These are phyloP conservation scores for Globisporangium echinulatum DNA, from an alignment of 352 stramenopile genomes.

Conservation along the genomic window DNA sequence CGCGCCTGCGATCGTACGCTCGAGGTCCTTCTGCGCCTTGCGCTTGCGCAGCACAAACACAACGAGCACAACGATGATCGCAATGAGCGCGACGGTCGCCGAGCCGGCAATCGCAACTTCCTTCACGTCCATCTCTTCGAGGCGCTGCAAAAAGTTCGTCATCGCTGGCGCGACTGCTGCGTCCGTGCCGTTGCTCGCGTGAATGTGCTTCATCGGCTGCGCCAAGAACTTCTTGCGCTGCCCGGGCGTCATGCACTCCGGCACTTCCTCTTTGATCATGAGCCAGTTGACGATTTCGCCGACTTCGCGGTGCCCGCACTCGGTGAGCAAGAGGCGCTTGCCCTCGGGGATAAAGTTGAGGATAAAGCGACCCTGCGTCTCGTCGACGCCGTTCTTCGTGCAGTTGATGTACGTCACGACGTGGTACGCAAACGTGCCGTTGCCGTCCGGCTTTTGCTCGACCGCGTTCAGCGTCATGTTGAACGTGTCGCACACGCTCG, in stretches of 20 bases:
- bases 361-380: constrained; percentile 76
- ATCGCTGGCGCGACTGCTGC: constrained; percentile 31
- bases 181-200: constrained; percentile 57
- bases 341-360: constrained; percentile 81
- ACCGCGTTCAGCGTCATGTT: constrained; percentile 85
- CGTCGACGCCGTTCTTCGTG: constrained; percentile 61
- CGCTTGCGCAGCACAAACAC: constrained; percentile 74
- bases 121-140: constrained; percentile 57
- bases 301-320: constrained; percentile 79
- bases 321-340: constrained; percentile 68
- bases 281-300: constrained; percentile 86
- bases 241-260: constrained; percentile 73
- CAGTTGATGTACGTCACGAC: constrained; percentile 85
- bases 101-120: constrained; percentile 65
- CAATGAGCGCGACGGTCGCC: constrained; percentile 53
- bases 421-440: constrained; percentile 72
- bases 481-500: constrained; percentile 74
- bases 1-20: constrained; percentile 73
- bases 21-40: constrained; percentile 71
- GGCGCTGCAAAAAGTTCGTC: constrained; percentile 60
- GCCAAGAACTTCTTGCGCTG: constrained; percentile 77
- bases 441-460: constrained; percentile 72
- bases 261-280: constrained; percentile 73
- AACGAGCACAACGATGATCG: constrained; percentile 53
- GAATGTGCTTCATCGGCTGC: constrained; percentile 85